Percentiles rank a stretch among this genome's conserved stretches.
Evolutionary conservation across 1,139 yeast species (phyloP).

Genomic region (Eremothecium cymbalariae): DNA sequence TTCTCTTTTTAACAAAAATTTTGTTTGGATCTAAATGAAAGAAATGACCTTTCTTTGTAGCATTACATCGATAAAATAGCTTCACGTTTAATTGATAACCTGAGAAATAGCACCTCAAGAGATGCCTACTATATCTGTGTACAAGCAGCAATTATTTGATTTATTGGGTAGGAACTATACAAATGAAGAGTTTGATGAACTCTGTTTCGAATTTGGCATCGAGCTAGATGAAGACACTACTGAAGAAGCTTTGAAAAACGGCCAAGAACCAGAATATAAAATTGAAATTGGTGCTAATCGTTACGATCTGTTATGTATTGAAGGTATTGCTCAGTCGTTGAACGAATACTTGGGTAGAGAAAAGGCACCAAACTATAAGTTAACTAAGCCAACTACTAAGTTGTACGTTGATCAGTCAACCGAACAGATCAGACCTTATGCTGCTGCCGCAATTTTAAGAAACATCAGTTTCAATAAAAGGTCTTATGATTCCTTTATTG

Average conservation of each 20-base stretch:
- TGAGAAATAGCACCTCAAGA: no score
- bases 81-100: no score
- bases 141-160: constrained; percentile 82
- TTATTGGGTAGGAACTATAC: constrained; percentile 74
- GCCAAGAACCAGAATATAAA: constrained; percentile 92
- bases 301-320: constrained; percentile 95
- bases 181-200: constrained; percentile 89
- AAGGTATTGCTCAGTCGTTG: constrained; percentile 93
- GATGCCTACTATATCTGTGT: constrained; percentile 97
- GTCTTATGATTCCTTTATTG: constrained; percentile 87
- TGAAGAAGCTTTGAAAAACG: constrained; percentile 62
- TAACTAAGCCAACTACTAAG: constrained; percentile 52
- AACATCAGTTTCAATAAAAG: constrained; percentile 73
- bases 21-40: no score
- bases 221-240: constrained; percentile 94
- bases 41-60: no score
- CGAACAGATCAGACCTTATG: constrained; percentile 73
- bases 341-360: constrained; percentile 76
- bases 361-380: constrained; percentile 57
- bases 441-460: constrained; percentile 88
- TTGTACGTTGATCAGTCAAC: constrained; percentile 73
- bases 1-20: no score
- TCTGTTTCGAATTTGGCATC: constrained; percentile 95
- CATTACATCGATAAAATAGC: no score
- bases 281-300: constrained; percentile 98